Evolutionary conservation across 306 rosid genomes (phyloP), one percentile per base, ranked within the genome.

Genomic region (Cyclanthera cordifolia): DNA sequence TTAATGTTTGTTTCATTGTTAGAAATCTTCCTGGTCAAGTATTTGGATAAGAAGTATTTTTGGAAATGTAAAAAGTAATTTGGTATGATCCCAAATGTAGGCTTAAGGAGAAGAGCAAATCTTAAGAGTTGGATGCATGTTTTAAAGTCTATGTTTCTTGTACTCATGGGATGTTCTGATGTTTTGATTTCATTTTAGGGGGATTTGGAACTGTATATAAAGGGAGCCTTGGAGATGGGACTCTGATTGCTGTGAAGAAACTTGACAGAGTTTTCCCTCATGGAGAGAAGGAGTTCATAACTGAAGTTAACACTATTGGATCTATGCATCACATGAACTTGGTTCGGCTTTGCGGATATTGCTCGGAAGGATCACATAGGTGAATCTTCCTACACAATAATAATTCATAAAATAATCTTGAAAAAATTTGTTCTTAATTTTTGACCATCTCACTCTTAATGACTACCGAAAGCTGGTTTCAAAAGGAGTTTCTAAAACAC

Each of bases 281-380:
- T 79, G 97, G 96, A 48, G 95, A 92, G 78, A 92, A 85, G 75
- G 97, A 92, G 75, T 92, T 92, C 27, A 85, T 87, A 64, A 85
- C 96, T 41, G 97, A 92, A 83, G 97, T 92, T 70, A 92, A 84
- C 84, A 92, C 96, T 13, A 89, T 92, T 75, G 93, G 97, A 71
- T 89, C 96, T 30, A 92, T 92, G 97, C 97, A 92, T 75, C 97
- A 92, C 76, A 84, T 92, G 97, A 87, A 89, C 83, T 85, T 92
- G 82, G 98, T 92, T 83, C 90, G 88, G 16, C 81, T 92, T 50
- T 87, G 85, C 6, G 98, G 96, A 59, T 92, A 85, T 78, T 92
- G 96, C 77, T 89, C 95, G 0, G 95, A 92, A 79, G 90, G 93
- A 17, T 77, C 86, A 69, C 90, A 92, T 0, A 46, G 98, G 96